Percentiles rank a stretch among this genome's conserved stretches.
Conservation (phyloP, 78 protist genomes). For the Guillardia theta region DNA sequence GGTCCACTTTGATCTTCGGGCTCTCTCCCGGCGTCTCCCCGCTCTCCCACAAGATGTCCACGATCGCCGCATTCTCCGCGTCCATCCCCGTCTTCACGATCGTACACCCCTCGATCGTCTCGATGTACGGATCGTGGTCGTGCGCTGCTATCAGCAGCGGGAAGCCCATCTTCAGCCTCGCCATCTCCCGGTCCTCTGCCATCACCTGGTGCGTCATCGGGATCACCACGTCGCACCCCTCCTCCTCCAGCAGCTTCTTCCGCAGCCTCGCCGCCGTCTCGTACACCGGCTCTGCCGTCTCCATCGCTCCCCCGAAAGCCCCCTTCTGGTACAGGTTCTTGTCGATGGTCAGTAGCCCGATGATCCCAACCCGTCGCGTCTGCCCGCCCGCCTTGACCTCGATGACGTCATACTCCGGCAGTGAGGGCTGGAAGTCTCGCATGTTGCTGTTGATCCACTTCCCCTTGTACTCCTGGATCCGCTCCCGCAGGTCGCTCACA, state of each 20-base stretch:
- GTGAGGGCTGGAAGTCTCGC: background rate
- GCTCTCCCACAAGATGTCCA: background rate
- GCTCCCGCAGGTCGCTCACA: background rate
- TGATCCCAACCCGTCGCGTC: background rate
- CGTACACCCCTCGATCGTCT: background rate
- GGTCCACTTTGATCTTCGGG: background rate
- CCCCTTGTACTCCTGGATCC: slow-evolving; percentile 34
- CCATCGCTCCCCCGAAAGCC: background rate
- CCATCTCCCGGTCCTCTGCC: background rate
- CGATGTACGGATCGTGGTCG: background rate
- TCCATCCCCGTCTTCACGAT: slow-evolving; percentile 44
- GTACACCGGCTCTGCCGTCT: background rate
- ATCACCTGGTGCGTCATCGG: background rate
- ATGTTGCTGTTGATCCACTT: slow-evolving; percentile 46
- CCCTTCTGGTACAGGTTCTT: background rate
- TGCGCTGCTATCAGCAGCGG: background rate
- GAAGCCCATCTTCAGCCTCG: background rate
- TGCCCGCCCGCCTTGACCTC: background rate
- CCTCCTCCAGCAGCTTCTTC: background rate
- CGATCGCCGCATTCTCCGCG: slow-evolving; percentile 12
- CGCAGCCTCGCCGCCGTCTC: background rate
- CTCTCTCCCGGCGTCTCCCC: background rate
- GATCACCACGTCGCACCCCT: background rate
- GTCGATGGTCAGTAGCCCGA: slow-evolving; percentile 41
- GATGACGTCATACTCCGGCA: background rate